A percentile compares a stretch with the other conserved stretches of the same genome.
Conservation (phyloP, 805 yeast genomes). For the Wickerhamomyces ciferrii region DNA sequence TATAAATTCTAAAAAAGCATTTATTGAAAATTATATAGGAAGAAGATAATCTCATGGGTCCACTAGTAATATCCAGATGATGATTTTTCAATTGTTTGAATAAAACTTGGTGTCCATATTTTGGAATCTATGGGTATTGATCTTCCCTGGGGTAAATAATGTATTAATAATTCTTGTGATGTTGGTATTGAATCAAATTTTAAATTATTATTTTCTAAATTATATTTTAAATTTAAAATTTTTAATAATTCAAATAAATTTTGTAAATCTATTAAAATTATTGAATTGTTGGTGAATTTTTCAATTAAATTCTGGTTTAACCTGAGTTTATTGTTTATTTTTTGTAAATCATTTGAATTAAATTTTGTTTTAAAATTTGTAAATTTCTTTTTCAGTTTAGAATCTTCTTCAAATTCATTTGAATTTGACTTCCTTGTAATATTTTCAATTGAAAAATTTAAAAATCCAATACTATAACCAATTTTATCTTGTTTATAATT, state of each 20-base stretch:
- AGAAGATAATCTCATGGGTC: slow-evolving; percentile 9
- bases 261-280: slow-evolving; percentile 27
- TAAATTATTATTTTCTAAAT: slow-evolving; percentile 33
- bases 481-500: slow-evolving; percentile 37
- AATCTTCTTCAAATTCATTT: slow-evolving; percentile 2
- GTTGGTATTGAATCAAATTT: slow-evolving; percentile 14
- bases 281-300: background rate
- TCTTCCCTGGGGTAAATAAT: slow-evolving; percentile 19
- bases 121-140: slow-evolving; percentile 14
- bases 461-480: slow-evolving; percentile 42
- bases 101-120: slow-evolving; percentile 13
- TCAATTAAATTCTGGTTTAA: slow-evolving; percentile 3
- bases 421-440: slow-evolving; percentile 21
- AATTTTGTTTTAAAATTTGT: slow-evolving; percentile 11
- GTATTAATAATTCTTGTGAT: slow-evolving; percentile 10
- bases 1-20: slow-evolving; percentile 36
- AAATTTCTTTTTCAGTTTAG: slow-evolving; percentile 10
- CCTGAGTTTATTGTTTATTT: slow-evolving; percentile 1
- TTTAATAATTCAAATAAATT: slow-evolving; percentile 37
- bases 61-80: slow-evolving; percentile 1
- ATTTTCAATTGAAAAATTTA: slow-evolving; percentile 28
- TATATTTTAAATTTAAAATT: slow-evolving; percentile 32
- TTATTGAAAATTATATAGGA: slow-evolving; percentile 29
- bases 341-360: background rate
- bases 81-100: background rate